Percentiles rank a stretch among this genome's conserved stretches.
These are phyloP conservation scores for Cynanchum wilfordii DNA, from an alignment of 257 asterid genomes.

Conservation along the genomic window DNA sequence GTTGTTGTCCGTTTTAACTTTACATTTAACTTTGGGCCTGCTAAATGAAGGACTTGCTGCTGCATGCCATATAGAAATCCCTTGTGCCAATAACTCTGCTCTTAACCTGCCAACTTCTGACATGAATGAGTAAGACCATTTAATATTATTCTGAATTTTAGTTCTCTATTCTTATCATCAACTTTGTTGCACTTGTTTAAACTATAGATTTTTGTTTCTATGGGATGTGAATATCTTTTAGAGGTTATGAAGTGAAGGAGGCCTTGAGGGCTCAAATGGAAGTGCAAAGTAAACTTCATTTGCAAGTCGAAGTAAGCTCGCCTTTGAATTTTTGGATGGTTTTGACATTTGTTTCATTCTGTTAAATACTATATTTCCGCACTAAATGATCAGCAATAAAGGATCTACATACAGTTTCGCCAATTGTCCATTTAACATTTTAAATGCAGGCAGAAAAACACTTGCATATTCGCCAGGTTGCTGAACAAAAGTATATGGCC, in stretches of 20 bases:
- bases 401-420: not conserved
- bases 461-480: constrained; percentile 73
- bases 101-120: constrained; percentile 60
- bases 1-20: not conserved
- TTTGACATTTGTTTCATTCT: constrained; percentile 9
- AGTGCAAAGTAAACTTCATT: constrained; percentile 81
- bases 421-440: constrained; percentile 11
- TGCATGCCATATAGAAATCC: constrained; percentile 59
- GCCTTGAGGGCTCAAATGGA: constrained; percentile 93
- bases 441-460: constrained; percentile 68
- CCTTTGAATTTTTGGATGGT: constrained; percentile 6
- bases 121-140: constrained; percentile 58
- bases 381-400: not conserved
- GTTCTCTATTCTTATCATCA: constrained; percentile 8
- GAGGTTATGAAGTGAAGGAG: constrained; percentile 92
- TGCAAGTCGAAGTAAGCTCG: constrained; percentile 84
- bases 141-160: constrained; percentile 1
- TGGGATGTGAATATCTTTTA: constrained; percentile 25
- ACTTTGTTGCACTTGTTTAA: not conserved
- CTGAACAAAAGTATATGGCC: constrained; percentile 62
- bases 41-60: constrained; percentile 42
- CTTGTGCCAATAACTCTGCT: constrained; percentile 46
- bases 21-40: constrained; percentile 21
- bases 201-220: constrained; percentile 3
- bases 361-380: not conserved